Base-by-base conservation (phyloP, 148 eudicot genomes). In the Dysphania ambrosioides region DNA sequence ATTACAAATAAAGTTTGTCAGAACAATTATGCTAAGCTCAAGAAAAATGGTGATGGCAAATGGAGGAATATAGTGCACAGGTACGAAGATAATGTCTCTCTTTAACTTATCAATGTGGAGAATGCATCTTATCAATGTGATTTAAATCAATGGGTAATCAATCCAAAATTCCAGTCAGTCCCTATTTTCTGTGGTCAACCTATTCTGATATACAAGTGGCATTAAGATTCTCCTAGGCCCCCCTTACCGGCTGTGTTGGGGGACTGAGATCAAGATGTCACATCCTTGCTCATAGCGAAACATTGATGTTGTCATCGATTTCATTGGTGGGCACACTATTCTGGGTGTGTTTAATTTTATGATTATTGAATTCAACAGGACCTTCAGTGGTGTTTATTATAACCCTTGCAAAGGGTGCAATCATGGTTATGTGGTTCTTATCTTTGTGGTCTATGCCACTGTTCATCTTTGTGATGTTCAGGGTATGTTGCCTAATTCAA, bases 61-160 rank as follows among this genome's bases (percentile, higher is more conserved):
- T 90, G 97, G 99, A 78, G 83, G 75, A 85, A 73, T 73, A 85
- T 92, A 79, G 71, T 92, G 79, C 92, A 88, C 87, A 92, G 97
- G 98, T 94, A 91, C 77, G 55, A 71, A 72, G 24, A 56, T 2
- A 36, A 30, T 8, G 41, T 42, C 58, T n/a, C 75, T 21, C 34
- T 24, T 21, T 5, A 36, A n/a, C n/a, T n/a, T n/a, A n/a, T n/a
- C n/a, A n/a, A n/a, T n/a, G n/a, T n/a, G n/a, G n/a, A n/a, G n/a
- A n/a, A n/a, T n/a, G n/a, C n/a, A n/a, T n/a, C n/a, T n/a, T n/a
- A n/a, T n/a, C n/a, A n/a, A n/a, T n/a, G n/a, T n/a, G n/a, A n/a
- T n/a, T n/a, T n/a, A n/a, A n/a, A n/a, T n/a, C n/a, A n/a, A n/a
- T n/a, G n/a, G n/a, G n/a, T n/a, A n/a, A n/a, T n/a, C n/a, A n/a